phyloP scores from a whole-genome alignment of 305 asterid species.

The Solanum hybrid region DNA sequence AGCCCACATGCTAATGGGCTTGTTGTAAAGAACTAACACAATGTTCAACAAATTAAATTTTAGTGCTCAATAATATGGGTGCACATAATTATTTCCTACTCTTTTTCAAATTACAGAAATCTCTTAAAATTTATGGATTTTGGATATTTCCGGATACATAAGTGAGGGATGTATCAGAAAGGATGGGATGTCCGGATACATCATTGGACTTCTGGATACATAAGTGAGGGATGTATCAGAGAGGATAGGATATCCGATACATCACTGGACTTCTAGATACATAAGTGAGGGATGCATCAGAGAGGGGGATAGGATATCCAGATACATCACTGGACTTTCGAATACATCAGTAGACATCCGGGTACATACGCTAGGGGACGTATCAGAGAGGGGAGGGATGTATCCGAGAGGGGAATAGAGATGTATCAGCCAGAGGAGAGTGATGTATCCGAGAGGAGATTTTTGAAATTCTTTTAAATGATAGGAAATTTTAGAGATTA shows the following conservation, averaged over 20 bases:
- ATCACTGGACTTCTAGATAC: no score
- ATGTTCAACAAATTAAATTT: not conserved
- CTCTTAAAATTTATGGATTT: no score
- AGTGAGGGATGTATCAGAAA: not conserved
- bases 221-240: not conserved
- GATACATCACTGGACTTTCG: not conserved
- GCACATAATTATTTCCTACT: not conserved
- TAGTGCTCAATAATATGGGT: not conserved
- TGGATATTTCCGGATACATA: not conserved
- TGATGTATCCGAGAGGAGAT: no score
- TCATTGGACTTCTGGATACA: no score
- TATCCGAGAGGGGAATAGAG: not conserved
- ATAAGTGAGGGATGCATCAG: no score
- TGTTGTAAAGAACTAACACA: conserved; percentile 44
- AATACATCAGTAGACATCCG: no score
- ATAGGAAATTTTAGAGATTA: no score
- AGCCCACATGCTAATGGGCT: conserved; percentile 53
- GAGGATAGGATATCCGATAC: not conserved
- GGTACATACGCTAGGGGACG: no score
- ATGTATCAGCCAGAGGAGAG: not conserved
- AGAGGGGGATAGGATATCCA: no score
- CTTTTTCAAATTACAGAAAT: not conserved
- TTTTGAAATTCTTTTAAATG: no score
- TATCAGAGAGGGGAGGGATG: no score
- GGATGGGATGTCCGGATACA: no score